Evolutionary conservation across 306 rosid species (phyloP), one percentile per base, ranked within the genome.

Genomic region (Lablab purpureus): DNA sequence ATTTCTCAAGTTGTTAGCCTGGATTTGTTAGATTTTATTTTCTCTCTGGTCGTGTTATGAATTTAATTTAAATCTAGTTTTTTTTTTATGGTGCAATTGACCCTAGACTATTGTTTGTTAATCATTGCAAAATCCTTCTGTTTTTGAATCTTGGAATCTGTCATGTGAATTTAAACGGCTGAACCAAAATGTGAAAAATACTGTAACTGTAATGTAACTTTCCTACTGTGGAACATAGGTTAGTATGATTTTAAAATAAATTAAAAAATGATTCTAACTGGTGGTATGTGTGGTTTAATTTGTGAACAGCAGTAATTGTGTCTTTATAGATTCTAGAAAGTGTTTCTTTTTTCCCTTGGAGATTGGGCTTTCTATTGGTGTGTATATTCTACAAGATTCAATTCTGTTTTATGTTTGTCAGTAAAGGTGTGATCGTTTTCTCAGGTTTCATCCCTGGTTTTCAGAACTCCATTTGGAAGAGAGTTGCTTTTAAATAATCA

Each of bases 391-490:
- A 70, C 54, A 30, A 45, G 12, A 68, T 49, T 27, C 23, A 54
- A 60, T 70, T 60, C 28, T 58, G 21, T 65, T 43, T 71, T 56
- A 5, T 22, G 27, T 51, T 72, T 40, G 36, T 72, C 49, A 30
- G 13, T 1, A 63, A 65, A 34, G 67, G 49, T 54, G 52, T 27
- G 14, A 2, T 27, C 77, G 54, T 78, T 11, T 65, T 73, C 51
- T 59, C 50, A 49, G 27, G 58, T 47, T 79, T 40, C 17, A 46
- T 78, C 50, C n/a, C 6, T 63, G 77, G 58, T 71, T 43, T 65
- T n/a, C 45, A 49, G 22, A 70, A n/a, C 27, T 66, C 22, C 40
- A 72, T 30, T 47, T 56, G 10, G 22, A 73, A 47, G 51, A 64
- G 54, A 15, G 2, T 25, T 77, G 1, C 25, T 36, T 46, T 41